Base-by-base conservation (phyloP, 345 rosid genomes). In the Hibiscus syriacus region DNA sequence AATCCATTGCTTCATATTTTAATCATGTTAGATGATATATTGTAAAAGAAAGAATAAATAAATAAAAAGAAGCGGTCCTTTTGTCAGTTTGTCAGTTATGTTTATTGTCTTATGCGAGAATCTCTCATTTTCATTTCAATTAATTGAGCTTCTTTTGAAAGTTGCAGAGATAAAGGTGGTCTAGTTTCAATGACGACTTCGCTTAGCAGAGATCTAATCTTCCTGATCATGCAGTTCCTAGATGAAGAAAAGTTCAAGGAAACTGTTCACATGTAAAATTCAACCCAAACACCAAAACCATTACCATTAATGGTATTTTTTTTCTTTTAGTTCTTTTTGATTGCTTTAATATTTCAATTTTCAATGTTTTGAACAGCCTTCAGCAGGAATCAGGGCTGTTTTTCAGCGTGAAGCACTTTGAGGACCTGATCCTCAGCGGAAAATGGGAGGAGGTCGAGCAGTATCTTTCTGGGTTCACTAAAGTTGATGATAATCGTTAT, bases 361-460 rank as follows among this genome's bases (percentile, higher is more conserved):
- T 46, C 22, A 14, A 27, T 53, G 68, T 54, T 19, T 55, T 58
- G 50, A 61, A 61, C 57, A 82, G 86, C 60, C 85, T 82, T 20
- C 83, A 82, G 78, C 74, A 72, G 46, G 81, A 79, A 74, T 72
- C 80, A 4, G 78, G 81, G 10, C 55, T 77, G 25, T 82, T 67
- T 74, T 82, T 82, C 9, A 76, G 72, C 61, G 1, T 69, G 22
- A 71, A 77, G 61, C 55, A 73, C 74, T 77, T 82, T 14, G 83
- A 82, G 59, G 86, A 79, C 23, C 41, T 75, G 57, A 70, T 82
- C 54, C 39, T 68, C 13, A 60, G 20, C 17, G 86, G 83, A 20
- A 66, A 79, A 36, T 82, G 78, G 80, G 81, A 75, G 14, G 83
- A 77, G 74, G 80, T 58, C 57, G 81, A 82, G 77, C 67, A 49